Evolutionary conservation across 2,329 filamentous ascomycete genomes (phyloP).

Genomic region (Emydomyces testavorans): DNA sequence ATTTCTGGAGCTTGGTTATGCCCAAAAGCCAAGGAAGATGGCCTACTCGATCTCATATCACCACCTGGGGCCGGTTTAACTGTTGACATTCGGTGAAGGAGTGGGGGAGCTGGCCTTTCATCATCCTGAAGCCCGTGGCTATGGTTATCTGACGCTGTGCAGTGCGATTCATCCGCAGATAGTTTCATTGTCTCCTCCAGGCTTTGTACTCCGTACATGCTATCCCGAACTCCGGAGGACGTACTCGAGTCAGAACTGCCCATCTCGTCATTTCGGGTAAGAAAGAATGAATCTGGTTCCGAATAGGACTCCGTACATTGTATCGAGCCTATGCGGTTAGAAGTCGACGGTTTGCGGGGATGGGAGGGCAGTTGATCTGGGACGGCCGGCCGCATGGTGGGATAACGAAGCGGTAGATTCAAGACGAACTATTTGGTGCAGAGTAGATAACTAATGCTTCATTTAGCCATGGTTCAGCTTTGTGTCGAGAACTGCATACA

Average conservation of each 20-base stretch:
- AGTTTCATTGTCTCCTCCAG: constrained; percentile 41
- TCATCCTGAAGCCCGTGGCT: background rate
- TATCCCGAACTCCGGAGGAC: constrained; percentile 30
- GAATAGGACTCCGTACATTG: constrained; percentile 29
- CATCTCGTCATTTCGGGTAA: constrained; percentile 44
- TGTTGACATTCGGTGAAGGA: constrained; percentile 6
- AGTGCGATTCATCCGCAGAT: constrained; percentile 22
- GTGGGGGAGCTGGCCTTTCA: background rate
- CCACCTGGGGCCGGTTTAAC: background rate
- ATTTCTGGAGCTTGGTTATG: background rate
- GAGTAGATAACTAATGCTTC: background rate
- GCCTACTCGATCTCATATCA: background rate
- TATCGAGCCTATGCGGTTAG: constrained; percentile 20
- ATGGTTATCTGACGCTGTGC: constrained; percentile 10
- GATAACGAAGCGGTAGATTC: background rate
- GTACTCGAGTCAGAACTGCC: constrained; percentile 29
- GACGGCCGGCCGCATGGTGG: constrained; percentile 29
- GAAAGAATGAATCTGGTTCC: constrained; percentile 48
- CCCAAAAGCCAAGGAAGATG: background rate
- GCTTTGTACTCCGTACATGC: constrained; percentile 47
- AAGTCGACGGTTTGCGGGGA: constrained; percentile 27
- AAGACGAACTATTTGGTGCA: background rate
- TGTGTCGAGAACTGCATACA: background rate
- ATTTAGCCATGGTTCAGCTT: background rate
- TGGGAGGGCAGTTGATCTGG: constrained; percentile 25